Percentiles rank a stretch among this genome's conserved stretches.
Evolutionary conservation across 140 eudicot genomes (phyloP).

Genomic region (Anethum foeniculum): DNA sequence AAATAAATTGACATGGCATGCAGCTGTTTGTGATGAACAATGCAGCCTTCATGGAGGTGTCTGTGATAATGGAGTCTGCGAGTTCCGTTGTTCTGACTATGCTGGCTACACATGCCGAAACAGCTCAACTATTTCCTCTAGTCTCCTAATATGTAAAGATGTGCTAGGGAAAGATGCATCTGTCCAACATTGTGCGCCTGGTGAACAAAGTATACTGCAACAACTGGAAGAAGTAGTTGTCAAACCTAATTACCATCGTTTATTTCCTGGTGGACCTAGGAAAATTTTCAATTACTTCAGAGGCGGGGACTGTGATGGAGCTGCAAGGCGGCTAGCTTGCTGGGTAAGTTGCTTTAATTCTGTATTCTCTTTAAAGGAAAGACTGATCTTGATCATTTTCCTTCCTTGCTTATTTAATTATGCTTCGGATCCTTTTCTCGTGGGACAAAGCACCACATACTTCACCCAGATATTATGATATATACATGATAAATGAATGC

Average conservation of each 20-base stretch:
- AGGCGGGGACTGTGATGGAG: conserved; percentile 78
- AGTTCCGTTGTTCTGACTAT: conserved; percentile 92
- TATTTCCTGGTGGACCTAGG: conserved; percentile 86
- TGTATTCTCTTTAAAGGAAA: neutral
- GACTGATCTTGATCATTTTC: neutral
- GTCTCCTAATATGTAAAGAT: conserved; percentile 72
- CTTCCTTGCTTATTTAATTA: neutral
- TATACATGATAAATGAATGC: neutral
- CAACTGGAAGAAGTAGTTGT: conserved; percentile 95
- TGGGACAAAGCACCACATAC: neutral
- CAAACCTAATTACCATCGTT: conserved; percentile 86
- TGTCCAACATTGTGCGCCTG: conserved; percentile 91
- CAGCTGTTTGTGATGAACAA: conserved; percentile 94
- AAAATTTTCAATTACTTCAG: conserved; percentile 63
- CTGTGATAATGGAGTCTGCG: conserved; percentile 94
- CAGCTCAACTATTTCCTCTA: conserved; percentile 66
- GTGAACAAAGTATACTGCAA: conserved; percentile 74
- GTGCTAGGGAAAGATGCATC: conserved; percentile 48
- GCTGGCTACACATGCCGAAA: conserved; percentile 92
- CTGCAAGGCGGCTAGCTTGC: conserved; percentile 91
- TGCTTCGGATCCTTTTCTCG: neutral
- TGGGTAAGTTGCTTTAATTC: conserved; percentile 55
- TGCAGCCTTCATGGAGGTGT: conserved; percentile 99
- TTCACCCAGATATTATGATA: neutral
- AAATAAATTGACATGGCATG: conserved; percentile 12